Evolutionary conservation across 2,329 filamentous ascomycete species (phyloP).

Genomic region (Apiospora hydei): DNA sequence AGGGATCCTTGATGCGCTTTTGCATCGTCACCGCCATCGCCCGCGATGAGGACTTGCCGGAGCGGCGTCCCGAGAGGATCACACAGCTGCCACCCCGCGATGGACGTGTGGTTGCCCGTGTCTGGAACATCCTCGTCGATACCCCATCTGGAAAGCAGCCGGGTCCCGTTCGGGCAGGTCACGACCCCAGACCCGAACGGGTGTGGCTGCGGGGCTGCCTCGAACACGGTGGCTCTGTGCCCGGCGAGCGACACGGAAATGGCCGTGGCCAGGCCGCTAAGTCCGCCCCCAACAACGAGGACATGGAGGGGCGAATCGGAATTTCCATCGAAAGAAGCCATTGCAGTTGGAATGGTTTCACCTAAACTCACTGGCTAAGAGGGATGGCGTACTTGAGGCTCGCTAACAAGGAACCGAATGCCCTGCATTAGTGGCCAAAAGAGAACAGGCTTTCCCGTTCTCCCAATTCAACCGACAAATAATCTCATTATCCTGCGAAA

Average conservation of each 20-base stretch:
- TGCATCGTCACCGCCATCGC: too few species aligned
- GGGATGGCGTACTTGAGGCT: neutral
- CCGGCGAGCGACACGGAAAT: constrained; percentile 24
- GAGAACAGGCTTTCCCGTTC: neutral
- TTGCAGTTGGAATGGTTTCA: neutral
- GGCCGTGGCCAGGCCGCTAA: constrained; percentile 26
- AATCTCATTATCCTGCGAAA: neutral
- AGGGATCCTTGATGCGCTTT: too few species aligned
- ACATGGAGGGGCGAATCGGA: constrained; percentile 5
- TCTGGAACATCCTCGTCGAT: neutral
- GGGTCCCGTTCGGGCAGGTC: constrained; percentile 8
- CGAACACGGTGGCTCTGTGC: constrained; percentile 21
- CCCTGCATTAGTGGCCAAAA: neutral
- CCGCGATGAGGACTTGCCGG: too few species aligned
- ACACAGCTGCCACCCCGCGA: neutral
- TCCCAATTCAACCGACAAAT: neutral
- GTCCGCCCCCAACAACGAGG: constrained; percentile 23
- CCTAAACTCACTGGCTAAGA: neutral
- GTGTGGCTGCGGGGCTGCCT: constrained; percentile 1
- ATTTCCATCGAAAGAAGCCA: neutral
- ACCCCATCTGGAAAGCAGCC: constrained; percentile 16
- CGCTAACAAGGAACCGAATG: neutral
- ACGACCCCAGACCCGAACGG: constrained; percentile 21
- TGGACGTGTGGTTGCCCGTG: neutral
- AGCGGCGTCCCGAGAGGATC: neutral